Conservation (phyloP, 768 basidiomycete genomes). For the Panaeolus papilionaceus region DNA sequence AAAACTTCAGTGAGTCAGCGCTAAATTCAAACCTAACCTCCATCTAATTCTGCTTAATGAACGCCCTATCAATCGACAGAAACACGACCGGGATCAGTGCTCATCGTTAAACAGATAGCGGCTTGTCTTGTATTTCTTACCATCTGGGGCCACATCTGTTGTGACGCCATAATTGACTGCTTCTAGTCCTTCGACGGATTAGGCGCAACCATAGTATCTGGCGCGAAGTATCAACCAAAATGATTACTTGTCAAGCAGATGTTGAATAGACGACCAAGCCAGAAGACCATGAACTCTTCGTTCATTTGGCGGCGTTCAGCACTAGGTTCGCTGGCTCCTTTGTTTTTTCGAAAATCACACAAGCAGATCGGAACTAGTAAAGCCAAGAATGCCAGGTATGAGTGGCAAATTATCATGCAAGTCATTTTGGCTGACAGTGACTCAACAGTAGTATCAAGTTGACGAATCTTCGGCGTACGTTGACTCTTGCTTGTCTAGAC, state of each 20-base stretch:
- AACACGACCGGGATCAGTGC: too few species aligned
- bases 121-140: too few species aligned
- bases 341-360: conserved; percentile 1
- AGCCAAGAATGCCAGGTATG: background rate
- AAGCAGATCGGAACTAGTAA: background rate
- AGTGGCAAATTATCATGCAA: background rate
- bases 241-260: background rate
- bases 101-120: background rate
- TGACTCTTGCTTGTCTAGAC: too few species aligned
- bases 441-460: too few species aligned
- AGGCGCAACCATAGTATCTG: background rate
- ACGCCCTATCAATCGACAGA: too few species aligned
- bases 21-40: too few species aligned
- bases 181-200: background rate
- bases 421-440: too few species aligned
- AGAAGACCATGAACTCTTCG: background rate
- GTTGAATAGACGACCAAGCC: background rate
- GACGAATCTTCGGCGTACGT: too few species aligned
- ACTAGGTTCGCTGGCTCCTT: background rate
- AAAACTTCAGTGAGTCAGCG: too few species aligned
- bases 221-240: background rate
- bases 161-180: background rate
- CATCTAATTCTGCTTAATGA: too few species aligned
- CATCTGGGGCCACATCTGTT: background rate
- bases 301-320: background rate